These are phyloP conservation scores for Candida nemodendra DNA, from an alignment of 805 yeast species.

Conservation along the genomic window DNA sequence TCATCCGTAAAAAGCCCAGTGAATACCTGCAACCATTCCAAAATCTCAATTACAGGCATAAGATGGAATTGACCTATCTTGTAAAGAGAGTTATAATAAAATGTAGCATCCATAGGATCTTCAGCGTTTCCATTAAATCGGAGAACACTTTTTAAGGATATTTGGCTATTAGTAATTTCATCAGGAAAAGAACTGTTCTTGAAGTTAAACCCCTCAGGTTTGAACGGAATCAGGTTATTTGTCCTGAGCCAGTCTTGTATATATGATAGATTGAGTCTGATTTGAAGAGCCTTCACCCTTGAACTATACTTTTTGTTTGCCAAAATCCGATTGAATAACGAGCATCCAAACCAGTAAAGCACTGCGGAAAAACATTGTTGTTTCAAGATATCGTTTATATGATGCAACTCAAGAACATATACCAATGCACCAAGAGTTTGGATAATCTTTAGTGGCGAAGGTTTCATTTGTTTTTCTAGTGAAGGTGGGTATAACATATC, in stretches of 20 bases:
- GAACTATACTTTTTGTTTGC: conserved; percentile 69
- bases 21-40: conserved; percentile 90
- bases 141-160: conserved; percentile 28
- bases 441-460: conserved; percentile 83
- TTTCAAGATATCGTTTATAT: conserved; percentile 73
- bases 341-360: conserved; percentile 71
- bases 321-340: conserved; percentile 70
- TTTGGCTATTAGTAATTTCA: conserved; percentile 23
- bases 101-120: conserved; percentile 50
- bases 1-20: conserved; percentile 52
- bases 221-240: conserved; percentile 51
- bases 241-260: conserved; percentile 92
- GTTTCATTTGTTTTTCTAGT: conserved; percentile 72
- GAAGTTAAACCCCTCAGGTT: conserved; percentile 25
- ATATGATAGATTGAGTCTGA: conserved; percentile 79
- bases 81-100: conserved; percentile 63
- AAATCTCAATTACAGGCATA: conserved; percentile 69
- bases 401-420: conserved; percentile 78
- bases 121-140: conserved; percentile 29
- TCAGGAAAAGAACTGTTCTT: conserved; percentile 34
- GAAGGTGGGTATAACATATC: conserved; percentile 84
- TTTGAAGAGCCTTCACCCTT: conserved; percentile 84
- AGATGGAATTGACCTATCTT: conserved; percentile 66
- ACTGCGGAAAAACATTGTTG: conserved; percentile 78
- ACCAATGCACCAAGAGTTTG: conserved; percentile 87